phyloP scores from a whole-genome alignment of 225 moss, liverwort and hornwort genomes.

The Anthoceros angustus region DNA sequence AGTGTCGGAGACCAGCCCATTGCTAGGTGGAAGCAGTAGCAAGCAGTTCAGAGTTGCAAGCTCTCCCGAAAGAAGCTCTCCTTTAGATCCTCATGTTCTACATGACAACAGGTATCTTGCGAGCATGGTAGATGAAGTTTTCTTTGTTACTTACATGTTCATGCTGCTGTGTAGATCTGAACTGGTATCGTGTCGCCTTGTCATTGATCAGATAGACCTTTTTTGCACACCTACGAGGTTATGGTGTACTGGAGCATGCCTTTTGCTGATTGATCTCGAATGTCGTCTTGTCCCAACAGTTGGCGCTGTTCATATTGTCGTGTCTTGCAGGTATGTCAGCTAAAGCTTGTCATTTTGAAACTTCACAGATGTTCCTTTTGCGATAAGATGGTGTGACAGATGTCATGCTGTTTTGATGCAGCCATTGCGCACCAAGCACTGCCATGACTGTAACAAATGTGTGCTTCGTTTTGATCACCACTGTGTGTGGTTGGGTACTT shows the following conservation, averaged over 20 bases:
- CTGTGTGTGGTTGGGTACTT: slow-evolving; percentile 96
- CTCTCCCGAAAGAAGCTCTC: slow-evolving; percentile 21
- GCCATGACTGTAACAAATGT: slow-evolving; percentile 96
- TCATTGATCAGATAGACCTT: too few species aligned
- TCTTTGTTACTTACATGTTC: too few species aligned
- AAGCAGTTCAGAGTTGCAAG: slow-evolving; percentile 21
- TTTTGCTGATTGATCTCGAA: not conserved
- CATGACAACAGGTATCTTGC: not conserved
- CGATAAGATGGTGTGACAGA: not conserved
- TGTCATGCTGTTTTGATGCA: slow-evolving; percentile 13
- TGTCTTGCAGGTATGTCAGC: slow-evolving; percentile 27
- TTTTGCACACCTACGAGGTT: too few species aligned
- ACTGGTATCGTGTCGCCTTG: too few species aligned
- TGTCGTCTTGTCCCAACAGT: slow-evolving; percentile 11
- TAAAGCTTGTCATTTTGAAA: not conserved
- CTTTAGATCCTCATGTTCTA: slow-evolving; percentile 8
- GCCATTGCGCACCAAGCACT: slow-evolving; percentile 79
- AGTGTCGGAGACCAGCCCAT: slow-evolving; percentile 27
- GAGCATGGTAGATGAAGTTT: too few species aligned
- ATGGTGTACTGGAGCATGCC: not conserved
- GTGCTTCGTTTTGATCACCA: slow-evolving; percentile 94
- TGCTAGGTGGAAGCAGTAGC: slow-evolving; percentile 22
- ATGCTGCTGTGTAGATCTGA: too few species aligned
- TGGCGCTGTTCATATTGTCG: slow-evolving; percentile 49
- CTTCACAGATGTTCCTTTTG: not conserved